Base-by-base conservation (phyloP, 768 basidiomycete genomes). In the Auriculariales sp. region DNA sequence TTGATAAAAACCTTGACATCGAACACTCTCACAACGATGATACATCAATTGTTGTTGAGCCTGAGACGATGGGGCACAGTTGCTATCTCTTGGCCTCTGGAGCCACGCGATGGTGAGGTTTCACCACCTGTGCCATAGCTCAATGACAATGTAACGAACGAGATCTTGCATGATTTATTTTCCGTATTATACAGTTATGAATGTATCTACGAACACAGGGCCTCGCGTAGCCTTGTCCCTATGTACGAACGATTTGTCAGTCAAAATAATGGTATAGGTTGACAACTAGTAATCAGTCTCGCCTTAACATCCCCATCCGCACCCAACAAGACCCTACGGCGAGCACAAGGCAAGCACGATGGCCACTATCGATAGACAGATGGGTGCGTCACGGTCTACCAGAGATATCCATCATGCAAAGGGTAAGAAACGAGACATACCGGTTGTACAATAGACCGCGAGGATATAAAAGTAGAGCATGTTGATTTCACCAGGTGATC, bases 151-250 rank as follows among this genome's bases (percentile, higher is more conserved):
- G n/a, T n/a, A n/a, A n/a, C n/a, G n/a, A n/a, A n/a, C n/a, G n/a
- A n/a, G n/a, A n/a, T n/a, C 22, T 7, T 35, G 27, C 30, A 28
- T 22, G 32, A 36, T 49, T 17, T 22, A 22, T 24, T 49, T 42
- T 49, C 17, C 48, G 42, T 48, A 46, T 46, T n/a, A 24, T 27
- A 17, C 48, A 11, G 17, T 47, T 14, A 11, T 48, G 34, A 35
- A 12, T 25, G 39, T 28, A 36, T 2, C 25, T 22, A 4, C 30
- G 27, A 39, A 9, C 14, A 48, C 28, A 34, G 31, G 48, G 22
- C 25, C 46, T 48, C 25, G 10, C 7, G 11, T 28, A 12, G 14
- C 34, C n/a, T 28, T 7, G 28, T 25, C 7, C n/a, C n/a, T n/a
- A n/a, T n/a, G n/a, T n/a, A n/a, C n/a, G n/a, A n/a, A n/a, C n/a